phyloP scores from a whole-genome alignment of 176 grass and related monocot genomes.

The Avena eriantha region DNA sequence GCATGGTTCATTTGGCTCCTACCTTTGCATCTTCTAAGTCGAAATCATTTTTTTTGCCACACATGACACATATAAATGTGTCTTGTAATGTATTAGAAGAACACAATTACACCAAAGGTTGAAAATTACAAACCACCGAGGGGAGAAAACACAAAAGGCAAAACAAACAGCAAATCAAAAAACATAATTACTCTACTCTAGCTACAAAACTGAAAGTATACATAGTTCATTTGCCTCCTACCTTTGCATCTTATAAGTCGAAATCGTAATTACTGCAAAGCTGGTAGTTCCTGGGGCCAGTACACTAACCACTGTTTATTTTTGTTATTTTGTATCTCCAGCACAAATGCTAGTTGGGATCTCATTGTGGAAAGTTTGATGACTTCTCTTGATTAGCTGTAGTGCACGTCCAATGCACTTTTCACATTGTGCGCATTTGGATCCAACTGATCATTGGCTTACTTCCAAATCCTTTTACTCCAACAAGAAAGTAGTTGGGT shows the following conservation, averaged over 20 bases:
- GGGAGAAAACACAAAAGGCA: not conserved
- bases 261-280: not conserved
- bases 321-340: constrained; percentile 7
- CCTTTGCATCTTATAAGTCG: not conserved
- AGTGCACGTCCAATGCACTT: not conserved
- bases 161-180: not conserved
- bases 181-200: not conserved
- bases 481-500: not conserved
- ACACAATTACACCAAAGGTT: not conserved
- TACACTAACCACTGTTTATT: not conserved
- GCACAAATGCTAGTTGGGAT: constrained; percentile 7
- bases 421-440: not conserved
- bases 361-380: not conserved
- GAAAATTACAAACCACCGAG: not conserved
- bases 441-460: not conserved
- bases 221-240: not conserved
- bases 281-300: not conserved
- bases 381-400: not conserved
- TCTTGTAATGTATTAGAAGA: not conserved
- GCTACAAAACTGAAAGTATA: not conserved
- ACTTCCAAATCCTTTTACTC: not conserved
- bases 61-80: not conserved
- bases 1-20: not conserved
- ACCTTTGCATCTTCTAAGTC: not conserved
- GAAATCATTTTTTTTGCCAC: not conserved